phyloP scores from a whole-genome alignment of 1,284 basidiomycete genomes.

The Vanrija sp. region DNA sequence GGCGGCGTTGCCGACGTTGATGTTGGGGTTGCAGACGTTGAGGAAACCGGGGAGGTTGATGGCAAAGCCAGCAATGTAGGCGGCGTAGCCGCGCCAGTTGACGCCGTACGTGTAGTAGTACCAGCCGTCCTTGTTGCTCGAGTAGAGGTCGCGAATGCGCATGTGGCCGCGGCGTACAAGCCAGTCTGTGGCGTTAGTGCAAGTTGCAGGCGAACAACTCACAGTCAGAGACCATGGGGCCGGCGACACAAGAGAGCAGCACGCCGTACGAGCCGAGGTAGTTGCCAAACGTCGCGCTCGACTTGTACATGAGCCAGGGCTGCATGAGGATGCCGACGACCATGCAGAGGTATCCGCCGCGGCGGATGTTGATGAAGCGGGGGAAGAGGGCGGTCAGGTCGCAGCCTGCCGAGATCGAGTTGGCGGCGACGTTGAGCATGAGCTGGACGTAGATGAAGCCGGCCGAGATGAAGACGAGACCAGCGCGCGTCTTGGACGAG shows the following conservation, averaged over 20 bases:
- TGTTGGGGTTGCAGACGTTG: slow-evolving; percentile 52
- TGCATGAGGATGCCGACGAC: slow-evolving; percentile 66
- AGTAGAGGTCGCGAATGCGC: slow-evolving; percentile 68
- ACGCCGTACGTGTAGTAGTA: slow-evolving; percentile 73
- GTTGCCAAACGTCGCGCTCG: slow-evolving; percentile 70
- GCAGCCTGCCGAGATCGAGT: slow-evolving; percentile 77
- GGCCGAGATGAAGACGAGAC: slow-evolving; percentile 60
- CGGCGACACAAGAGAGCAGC: slow-evolving; percentile 68
- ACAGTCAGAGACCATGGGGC: slow-evolving; percentile 76
- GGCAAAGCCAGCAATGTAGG: slow-evolving; percentile 60
- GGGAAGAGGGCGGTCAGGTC: slow-evolving; percentile 76
- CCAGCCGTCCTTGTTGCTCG: slow-evolving; percentile 58
- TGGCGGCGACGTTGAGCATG: slow-evolving; percentile 68
- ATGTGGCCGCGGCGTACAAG: slow-evolving; percentile 68
- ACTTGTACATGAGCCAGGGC: slow-evolving; percentile 72
- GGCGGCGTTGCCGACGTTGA: slow-evolving; percentile 60
- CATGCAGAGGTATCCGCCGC: slow-evolving; percentile 74
- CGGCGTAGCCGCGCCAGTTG: slow-evolving; percentile 59
- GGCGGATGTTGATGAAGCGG: slow-evolving; percentile 77
- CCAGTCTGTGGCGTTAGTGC: slow-evolving; percentile 52
- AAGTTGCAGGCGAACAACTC: no score
- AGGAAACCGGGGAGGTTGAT: slow-evolving; percentile 67
- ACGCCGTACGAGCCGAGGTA: slow-evolving; percentile 71
- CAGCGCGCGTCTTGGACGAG: slow-evolving; percentile 29
- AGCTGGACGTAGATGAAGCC: slow-evolving; percentile 46